Conservation (phyloP, 2,329 filamentous ascomycete species). For the Trichothecium sympodiale region DNA sequence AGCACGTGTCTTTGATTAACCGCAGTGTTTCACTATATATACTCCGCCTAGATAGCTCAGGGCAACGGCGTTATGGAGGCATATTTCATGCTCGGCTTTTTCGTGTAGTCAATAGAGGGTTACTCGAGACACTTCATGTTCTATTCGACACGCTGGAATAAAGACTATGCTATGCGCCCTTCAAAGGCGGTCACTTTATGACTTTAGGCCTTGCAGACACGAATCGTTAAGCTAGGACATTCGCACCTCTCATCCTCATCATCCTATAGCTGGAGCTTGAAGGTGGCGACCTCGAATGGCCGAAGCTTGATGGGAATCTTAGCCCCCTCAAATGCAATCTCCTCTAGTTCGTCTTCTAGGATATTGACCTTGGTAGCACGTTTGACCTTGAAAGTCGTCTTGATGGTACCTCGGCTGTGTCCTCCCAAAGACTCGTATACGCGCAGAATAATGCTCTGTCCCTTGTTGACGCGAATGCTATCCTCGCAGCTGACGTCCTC, state of each 20-base stretch:
- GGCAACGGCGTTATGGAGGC: too few relatives aligned
- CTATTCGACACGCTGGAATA: too few relatives aligned
- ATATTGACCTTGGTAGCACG: slow-evolving; percentile 75
- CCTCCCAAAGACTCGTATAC: slow-evolving; percentile 87
- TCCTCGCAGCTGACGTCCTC: slow-evolving; percentile 56
- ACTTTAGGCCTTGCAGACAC: neutral
- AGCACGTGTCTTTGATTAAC: neutral
- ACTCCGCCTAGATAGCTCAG: neutral
- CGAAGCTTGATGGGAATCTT: slow-evolving; percentile 54
- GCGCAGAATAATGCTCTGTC: slow-evolving; percentile 70
- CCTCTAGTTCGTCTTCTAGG: slow-evolving; percentile 75
- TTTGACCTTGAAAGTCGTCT: slow-evolving; percentile 58
- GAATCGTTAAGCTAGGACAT: neutral
- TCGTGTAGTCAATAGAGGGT: neutral
- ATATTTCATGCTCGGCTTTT: too few relatives aligned
- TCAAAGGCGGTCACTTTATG: neutral
- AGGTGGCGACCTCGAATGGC: slow-evolving; percentile 80
- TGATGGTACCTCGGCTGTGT: slow-evolving; percentile 59
- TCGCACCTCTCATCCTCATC: slow-evolving; percentile 13
- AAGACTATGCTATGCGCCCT: too few relatives aligned
- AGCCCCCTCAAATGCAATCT: slow-evolving; percentile 39
- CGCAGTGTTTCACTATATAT: neutral
- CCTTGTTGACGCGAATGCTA: slow-evolving; percentile 53
- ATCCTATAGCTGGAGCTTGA: slow-evolving; percentile 45
- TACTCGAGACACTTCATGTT: too few relatives aligned